Conservation (phyloP, 2,329 filamentous ascomycete genomes). For the Sclerotinia minor region DNA sequence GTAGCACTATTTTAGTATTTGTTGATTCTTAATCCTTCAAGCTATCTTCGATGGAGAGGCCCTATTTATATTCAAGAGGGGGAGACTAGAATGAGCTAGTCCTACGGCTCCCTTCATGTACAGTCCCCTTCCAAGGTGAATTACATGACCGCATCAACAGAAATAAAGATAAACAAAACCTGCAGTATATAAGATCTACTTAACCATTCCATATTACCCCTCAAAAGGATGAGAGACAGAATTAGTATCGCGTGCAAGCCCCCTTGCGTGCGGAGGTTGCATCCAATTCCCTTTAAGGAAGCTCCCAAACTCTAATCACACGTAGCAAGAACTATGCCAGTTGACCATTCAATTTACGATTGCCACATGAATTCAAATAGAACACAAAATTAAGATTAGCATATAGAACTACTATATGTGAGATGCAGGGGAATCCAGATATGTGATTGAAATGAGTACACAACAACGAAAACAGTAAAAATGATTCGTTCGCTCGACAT, state of each 20-base stretch:
- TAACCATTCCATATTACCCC: neutral
- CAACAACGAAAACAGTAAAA: conserved; percentile 17
- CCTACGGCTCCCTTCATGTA: too few species aligned
- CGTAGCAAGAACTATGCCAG: neutral
- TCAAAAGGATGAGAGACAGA: neutral
- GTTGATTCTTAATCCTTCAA: too few species aligned
- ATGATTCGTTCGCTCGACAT: neutral
- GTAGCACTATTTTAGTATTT: too few species aligned
- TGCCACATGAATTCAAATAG: neutral
- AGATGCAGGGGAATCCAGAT: conserved; percentile 17
- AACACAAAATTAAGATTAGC: conserved; percentile 8
- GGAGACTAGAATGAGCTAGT: too few species aligned
- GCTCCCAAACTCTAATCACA: conserved; percentile 4
- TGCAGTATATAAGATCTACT: conserved; percentile 14
- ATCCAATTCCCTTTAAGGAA: conserved; percentile 19
- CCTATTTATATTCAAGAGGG: too few species aligned
- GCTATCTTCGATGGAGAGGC: too few species aligned
- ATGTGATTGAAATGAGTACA: neutral
- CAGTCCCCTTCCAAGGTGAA: too few species aligned
- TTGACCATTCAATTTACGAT: conserved; percentile 4
- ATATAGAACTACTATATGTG: conserved; percentile 16
- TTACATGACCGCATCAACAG: too few species aligned
- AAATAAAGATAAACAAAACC: neutral
- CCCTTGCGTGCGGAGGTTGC: neutral
- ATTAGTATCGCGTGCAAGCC: neutral